phyloP scores from a whole-genome alignment of 345 rosid genomes.

The Moringa oleifera region DNA sequence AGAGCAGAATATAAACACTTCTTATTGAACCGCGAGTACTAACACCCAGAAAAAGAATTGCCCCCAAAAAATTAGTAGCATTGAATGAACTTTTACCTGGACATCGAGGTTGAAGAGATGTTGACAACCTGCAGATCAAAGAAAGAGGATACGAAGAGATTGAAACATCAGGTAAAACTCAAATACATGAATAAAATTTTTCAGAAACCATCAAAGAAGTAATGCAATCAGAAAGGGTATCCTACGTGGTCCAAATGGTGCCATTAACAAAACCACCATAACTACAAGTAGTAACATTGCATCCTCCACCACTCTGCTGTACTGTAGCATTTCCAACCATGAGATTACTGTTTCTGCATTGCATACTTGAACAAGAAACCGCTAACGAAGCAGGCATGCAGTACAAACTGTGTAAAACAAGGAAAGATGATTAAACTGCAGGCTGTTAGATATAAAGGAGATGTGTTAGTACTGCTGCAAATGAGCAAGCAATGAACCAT shows the following conservation, averaged over 20 bases:
- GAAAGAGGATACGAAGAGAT: constrained; percentile 2
- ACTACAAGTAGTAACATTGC: constrained; percentile 75
- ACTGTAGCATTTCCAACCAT: constrained; percentile 74
- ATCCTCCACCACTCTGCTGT: constrained; percentile 80
- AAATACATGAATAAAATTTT: background rate
- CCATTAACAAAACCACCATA: constrained; percentile 79
- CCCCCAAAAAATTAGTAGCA: background rate
- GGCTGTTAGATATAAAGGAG: background rate
- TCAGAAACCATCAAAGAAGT: background rate
- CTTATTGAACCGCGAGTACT: too few relatives aligned
- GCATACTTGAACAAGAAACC: constrained; percentile 97
- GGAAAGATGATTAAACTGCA: constrained; percentile 14
- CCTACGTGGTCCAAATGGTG: constrained; percentile 67
- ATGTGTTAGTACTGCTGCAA: background rate
- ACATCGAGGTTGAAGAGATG: constrained; percentile 81
- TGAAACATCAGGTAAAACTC: background rate
- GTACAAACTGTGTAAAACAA: constrained; percentile 53
- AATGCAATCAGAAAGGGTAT: constrained; percentile 8
- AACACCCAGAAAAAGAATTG: background rate
- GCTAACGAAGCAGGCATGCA: constrained; percentile 85
- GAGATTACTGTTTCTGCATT: constrained; percentile 73
- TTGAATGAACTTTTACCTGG: constrained; percentile 51
- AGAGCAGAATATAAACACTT: too few relatives aligned
- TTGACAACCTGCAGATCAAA: constrained; percentile 54
- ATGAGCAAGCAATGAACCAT: background rate